These are phyloP conservation scores for Wickerhamomyces canadensis DNA, from an alignment of 805 yeast species.

Conservation along the genomic window DNA sequence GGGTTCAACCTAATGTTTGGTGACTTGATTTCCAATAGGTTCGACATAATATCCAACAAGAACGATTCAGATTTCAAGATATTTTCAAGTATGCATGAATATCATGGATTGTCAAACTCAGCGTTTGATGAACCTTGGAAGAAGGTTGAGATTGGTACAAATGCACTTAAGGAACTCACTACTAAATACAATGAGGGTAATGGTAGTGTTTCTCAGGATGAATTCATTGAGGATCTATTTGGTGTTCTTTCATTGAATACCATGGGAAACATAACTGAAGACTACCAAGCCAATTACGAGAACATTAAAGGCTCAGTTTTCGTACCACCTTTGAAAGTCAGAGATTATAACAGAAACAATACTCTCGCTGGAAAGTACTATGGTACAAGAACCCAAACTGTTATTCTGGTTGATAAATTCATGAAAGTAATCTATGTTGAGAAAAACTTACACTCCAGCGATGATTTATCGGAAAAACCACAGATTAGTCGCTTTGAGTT, in stretches of 20 bases:
- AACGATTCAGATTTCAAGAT: conserved; percentile 26
- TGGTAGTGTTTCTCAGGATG: conserved; percentile 28
- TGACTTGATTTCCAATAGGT: conserved; percentile 25
- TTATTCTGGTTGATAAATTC: conserved; percentile 50
- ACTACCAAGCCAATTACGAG: conserved; percentile 31
- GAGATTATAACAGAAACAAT: conserved; percentile 27
- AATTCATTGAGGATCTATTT: conserved; percentile 47
- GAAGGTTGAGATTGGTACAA: conserved; percentile 56
- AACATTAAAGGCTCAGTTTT: conserved; percentile 55
- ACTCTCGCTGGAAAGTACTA: conserved; percentile 51
- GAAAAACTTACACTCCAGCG: conserved; percentile 48
- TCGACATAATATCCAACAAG: conserved; percentile 24
- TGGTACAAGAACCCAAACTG: conserved; percentile 87
- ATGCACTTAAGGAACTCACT: conserved; percentile 32
- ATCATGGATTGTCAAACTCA: conserved; percentile 66
- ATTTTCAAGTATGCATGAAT: conserved; percentile 21
- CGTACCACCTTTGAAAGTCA: conserved; percentile 56
- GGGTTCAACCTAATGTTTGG: conserved; percentile 35
- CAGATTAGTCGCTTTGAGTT: conserved; percentile 21
- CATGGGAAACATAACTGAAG: conserved; percentile 24
- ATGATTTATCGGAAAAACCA: conserved; percentile 26
- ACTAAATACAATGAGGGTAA: conserved; percentile 15
- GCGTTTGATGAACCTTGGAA: conserved; percentile 68
- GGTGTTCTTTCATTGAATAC: conserved; percentile 45
- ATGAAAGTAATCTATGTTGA: conserved; percentile 59